A percentile compares a stretch with the other conserved stretches of the same genome.
Conservation (phyloP, 306 rosid genomes). For the Prunus dulcis region DNA sequence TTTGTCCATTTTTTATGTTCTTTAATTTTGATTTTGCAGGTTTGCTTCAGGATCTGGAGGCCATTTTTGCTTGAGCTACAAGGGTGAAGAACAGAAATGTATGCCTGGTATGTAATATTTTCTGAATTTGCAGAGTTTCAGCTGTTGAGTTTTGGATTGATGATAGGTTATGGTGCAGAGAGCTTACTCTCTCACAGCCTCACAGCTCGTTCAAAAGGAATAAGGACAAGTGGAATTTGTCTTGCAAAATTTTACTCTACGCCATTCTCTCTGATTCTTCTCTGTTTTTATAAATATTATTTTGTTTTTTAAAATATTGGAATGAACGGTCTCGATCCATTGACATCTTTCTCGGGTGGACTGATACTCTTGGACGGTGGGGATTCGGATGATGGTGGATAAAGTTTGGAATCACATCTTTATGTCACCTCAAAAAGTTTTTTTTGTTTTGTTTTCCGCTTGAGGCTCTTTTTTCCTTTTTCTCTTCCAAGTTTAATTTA, state of each 20-base stretch:
- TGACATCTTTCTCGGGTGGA: neutral
- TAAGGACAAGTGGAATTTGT: neutral
- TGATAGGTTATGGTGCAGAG: neutral
- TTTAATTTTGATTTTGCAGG: neutral
- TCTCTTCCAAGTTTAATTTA: neutral
- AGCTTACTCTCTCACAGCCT: constrained; percentile 1
- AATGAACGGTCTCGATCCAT: constrained; percentile 15
- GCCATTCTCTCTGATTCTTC: neutral
- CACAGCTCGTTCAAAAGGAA: neutral
- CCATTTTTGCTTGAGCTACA: neutral
- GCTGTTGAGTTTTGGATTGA: neutral
- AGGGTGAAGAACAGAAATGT: neutral
- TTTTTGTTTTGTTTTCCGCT: neutral
- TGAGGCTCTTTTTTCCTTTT: neutral
- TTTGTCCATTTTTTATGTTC: neutral
- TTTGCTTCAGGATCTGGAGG: constrained; percentile 1
- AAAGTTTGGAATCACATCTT: constrained; percentile 31
- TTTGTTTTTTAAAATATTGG: neutral
- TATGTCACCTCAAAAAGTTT: constrained; percentile 17
- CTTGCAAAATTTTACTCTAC: neutral
- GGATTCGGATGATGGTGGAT: constrained; percentile 18
- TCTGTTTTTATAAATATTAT: neutral
- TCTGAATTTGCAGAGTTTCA: neutral
- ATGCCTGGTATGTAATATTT: neutral
- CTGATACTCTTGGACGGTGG: constrained; percentile 7